phyloP scores from a whole-genome alignment of 83 land plant species.

The Thuja plicata region DNA sequence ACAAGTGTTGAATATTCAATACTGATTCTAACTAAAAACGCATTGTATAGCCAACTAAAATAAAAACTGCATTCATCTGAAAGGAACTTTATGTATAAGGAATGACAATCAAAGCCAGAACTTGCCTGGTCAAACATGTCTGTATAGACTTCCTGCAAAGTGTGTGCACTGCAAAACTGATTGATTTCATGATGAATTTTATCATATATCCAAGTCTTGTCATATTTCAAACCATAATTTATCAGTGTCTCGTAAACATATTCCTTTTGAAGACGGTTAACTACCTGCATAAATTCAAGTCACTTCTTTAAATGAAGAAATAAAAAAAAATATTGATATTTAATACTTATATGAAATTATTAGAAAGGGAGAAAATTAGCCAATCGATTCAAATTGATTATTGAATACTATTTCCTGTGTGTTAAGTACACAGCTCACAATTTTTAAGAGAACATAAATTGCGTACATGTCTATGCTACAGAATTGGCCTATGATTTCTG shows the following conservation, averaged over 20 bases:
- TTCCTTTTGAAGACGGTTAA: slow-evolving; percentile 82
- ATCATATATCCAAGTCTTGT: slow-evolving; percentile 51
- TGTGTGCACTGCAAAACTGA: slow-evolving; percentile 91
- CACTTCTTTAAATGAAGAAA: not conserved
- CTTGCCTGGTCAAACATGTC: slow-evolving; percentile 95
- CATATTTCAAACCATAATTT: slow-evolving; percentile 91
- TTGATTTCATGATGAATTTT: too few species aligned
- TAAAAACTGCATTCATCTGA: not conserved
- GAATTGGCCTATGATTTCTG: too few species aligned
- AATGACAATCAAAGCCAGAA: not conserved
- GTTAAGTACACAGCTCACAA: too few species aligned
- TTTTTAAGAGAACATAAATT: too few species aligned
- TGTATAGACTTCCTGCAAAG: slow-evolving; percentile 91
- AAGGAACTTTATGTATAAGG: not conserved
- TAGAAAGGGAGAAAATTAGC: not conserved
- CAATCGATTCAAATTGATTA: not conserved
- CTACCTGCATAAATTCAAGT: slow-evolving; percentile 59
- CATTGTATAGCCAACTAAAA: not conserved
- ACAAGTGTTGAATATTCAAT: not conserved
- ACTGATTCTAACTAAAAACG: not conserved
- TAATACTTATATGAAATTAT: not conserved
- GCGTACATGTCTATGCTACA: too few species aligned
- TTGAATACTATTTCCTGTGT: not conserved
- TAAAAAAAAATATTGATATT: not conserved
- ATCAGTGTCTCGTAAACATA: slow-evolving; percentile 86